Conservation (phyloP, 106 monocot species). For the Dendrobium catenatum region DNA sequence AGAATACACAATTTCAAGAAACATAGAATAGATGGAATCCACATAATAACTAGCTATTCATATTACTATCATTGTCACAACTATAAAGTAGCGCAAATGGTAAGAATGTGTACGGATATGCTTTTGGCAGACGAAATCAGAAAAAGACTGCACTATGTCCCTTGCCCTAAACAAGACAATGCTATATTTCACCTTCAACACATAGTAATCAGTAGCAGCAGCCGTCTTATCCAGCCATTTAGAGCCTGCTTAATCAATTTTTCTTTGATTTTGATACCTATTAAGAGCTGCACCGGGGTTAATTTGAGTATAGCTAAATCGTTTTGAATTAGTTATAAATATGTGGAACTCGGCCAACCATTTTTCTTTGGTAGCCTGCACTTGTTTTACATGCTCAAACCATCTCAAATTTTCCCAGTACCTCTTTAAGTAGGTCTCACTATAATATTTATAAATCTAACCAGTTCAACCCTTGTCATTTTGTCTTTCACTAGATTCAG, state of each 20-base stretch:
- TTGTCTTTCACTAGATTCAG: not conserved
- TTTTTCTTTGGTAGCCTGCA: too few species aligned
- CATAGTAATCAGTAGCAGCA: not conserved
- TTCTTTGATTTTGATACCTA: not conserved
- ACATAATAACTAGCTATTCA: not conserved
- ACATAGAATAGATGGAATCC: not conserved
- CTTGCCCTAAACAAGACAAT: not conserved
- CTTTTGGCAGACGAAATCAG: not conserved
- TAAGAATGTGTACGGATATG: not conserved
- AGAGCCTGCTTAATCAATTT: not conserved
- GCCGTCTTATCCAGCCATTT: not conserved
- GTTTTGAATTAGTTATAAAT: too few species aligned
- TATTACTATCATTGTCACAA: not conserved
- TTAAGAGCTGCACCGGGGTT: not conserved
- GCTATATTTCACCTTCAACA: not conserved
- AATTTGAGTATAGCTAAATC: too few species aligned
- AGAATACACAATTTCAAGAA: not conserved
- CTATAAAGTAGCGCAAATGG: not conserved
- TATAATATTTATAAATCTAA: not conserved
- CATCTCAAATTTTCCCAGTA: not conserved
- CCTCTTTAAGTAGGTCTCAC: not conserved
- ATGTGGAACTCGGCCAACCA: too few species aligned
- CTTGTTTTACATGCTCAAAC: not conserved
- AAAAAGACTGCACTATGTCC: not conserved
- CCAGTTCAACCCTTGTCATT: not conserved